Evolutionary conservation across 1,284 basidiomycete genomes (phyloP), one percentile per base, ranked within the genome.

Genomic region (Chalciporus sp.): DNA sequence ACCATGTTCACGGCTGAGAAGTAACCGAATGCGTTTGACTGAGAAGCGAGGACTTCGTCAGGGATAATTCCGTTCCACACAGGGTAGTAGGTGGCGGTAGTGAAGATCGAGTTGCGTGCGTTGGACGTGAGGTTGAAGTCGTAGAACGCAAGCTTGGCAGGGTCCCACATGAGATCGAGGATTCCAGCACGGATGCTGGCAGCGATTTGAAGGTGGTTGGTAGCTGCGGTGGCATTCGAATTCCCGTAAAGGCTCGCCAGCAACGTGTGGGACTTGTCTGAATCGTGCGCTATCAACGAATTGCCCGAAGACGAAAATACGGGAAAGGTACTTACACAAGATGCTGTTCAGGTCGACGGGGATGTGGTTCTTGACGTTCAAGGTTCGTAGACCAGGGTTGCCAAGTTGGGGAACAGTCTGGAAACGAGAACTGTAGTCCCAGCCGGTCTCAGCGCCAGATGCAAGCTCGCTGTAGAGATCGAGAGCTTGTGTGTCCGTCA

Each of bases 381-480:
- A 73, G 19, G 84, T 82, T 16, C 88, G 79, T 49, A 95, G 75
- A 7, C 85, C 83, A 3, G 82, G 78, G 49, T 75, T 77, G 53
- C 76, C 60, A 16, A 78, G 70, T 40, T 77, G 81, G 72, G 51
- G 81, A 70, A 73, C 77, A 83, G 33, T 6, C 52, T 69, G 43
- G 27, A 71, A 72, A 10, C 86, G 76, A 1, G 74, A 71, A 9
- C 72, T 73, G 51, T 76, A 82, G 57, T 82, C 81, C 81, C 80
- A 83, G 4, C 86, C 94, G 11, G 82, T 84, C 75, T 97, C 94
- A 1, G 94, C 95, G 42, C 92, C 94, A 47, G 80, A 82, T 0
- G 95, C 94, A 19, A 98, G 81, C 68, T 96, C 89, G n/a, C 90
- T 82, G 64, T 95, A 98, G n/a, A 98, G 69, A 3, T 78, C 82